These are phyloP conservation scores for Colletotrichum sublineola DNA, from an alignment of 2,329 filamentous ascomycete genomes.

Conservation along the genomic window DNA sequence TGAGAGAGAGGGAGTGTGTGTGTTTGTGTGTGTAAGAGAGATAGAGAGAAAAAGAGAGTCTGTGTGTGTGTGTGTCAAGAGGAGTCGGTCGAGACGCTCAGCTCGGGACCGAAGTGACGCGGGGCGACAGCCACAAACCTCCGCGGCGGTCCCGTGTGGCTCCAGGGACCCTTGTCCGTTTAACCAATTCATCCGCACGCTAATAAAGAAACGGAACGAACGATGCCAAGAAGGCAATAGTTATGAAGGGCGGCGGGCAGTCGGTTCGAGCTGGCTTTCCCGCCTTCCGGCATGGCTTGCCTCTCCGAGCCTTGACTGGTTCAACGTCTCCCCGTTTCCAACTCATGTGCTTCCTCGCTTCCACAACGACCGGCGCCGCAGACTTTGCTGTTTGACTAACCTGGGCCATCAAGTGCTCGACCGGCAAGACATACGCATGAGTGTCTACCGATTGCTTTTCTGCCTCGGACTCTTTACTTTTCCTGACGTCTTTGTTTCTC, in stretches of 20 bases:
- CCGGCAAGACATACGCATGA: neutral
- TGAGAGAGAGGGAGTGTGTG: too few species aligned
- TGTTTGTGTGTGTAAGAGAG: too few species aligned
- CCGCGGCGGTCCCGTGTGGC: neutral
- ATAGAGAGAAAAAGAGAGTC: too few species aligned
- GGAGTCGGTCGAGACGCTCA: conserved; percentile 49
- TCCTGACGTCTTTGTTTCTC: neutral
- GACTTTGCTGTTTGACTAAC: neutral
- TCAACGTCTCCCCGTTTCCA: neutral
- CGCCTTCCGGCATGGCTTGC: neutral
- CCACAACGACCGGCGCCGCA: neutral
- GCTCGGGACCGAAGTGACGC: conserved; percentile 8
- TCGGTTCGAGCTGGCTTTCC: neutral
- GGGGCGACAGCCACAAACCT: neutral
- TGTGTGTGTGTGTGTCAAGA: conserved; percentile 24
- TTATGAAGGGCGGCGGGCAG: neutral
- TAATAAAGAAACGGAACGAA: neutral
- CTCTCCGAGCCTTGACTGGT: neutral
- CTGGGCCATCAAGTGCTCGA: neutral
- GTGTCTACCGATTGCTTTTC: neutral
- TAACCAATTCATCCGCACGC: neutral
- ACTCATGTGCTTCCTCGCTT: neutral
- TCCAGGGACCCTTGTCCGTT: neutral
- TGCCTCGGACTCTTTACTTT: neutral
- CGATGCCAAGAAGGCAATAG: neutral